These are phyloP conservation scores for Trichoderma virens DNA, from an alignment of 495 filamentous ascomycete genomes.

Conservation along the genomic window DNA sequence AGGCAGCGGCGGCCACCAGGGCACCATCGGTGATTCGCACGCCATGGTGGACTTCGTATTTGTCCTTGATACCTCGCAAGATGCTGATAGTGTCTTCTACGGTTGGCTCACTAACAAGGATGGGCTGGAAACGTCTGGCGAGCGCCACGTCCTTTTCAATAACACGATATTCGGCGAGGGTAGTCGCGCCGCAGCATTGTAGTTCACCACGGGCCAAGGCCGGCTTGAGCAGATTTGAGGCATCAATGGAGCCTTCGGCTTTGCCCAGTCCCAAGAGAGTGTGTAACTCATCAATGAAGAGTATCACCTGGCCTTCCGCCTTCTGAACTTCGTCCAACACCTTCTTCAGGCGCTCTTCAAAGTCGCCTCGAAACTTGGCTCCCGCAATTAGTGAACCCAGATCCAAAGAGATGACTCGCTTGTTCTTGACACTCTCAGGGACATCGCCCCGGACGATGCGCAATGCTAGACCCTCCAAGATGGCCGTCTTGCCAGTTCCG, in stretches of 20 bases:
- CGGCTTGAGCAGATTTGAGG: constrained; percentile 93
- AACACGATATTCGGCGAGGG: constrained; percentile 77
- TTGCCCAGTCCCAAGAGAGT: constrained; percentile 88
- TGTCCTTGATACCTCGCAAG: constrained; percentile 90
- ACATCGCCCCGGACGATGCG: constrained; percentile 89
- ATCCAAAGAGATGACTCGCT: constrained; percentile 78
- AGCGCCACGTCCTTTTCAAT: constrained; percentile 97
- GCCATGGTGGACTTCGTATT: constrained; percentile 93
- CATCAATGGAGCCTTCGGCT: constrained; percentile 92
- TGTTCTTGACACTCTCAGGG: constrained; percentile 93
- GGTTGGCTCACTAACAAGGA: constrained; percentile 77
- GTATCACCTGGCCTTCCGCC: constrained; percentile 78
- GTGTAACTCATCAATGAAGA: constrained; percentile 95
- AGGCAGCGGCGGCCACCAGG: constrained; percentile 82
- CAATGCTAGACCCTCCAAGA: constrained; percentile 86
- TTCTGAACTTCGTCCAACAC: constrained; percentile 88
- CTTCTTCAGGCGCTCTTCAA: constrained; percentile 87
- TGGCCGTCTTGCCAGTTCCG: constrained; percentile 92
- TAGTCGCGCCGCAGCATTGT: constrained; percentile 93
- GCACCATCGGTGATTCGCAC: constrained; percentile 91
- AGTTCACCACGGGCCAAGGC: constrained; percentile 84
- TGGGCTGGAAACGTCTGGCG: constrained; percentile 88
- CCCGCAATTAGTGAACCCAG: constrained; percentile 89
- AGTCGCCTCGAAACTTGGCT: constrained; percentile 91
- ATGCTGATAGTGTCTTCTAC: constrained; percentile 94